These are phyloP conservation scores for Arachis monticola DNA, from an alignment of 331 rosid genomes.

Conservation along the genomic window DNA sequence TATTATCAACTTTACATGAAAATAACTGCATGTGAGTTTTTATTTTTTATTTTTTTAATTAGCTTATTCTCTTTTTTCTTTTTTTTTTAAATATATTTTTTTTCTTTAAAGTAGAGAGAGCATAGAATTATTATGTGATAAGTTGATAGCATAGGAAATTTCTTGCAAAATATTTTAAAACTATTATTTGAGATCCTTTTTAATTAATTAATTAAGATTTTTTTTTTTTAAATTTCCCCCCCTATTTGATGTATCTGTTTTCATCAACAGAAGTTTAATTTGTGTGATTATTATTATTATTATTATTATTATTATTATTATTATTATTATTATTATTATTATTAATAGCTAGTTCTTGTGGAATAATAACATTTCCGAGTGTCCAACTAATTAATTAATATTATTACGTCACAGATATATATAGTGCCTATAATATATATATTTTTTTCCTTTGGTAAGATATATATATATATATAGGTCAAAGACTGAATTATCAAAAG, in stretches of 20 bases:
- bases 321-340: too few relatives aligned
- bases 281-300: conserved; percentile 52
- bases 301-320: too few relatives aligned
- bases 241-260: conserved; percentile 52
- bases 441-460: too few relatives aligned
- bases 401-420: conserved; percentile 36
- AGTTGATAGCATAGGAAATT: conserved; percentile 55
- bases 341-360: conserved; percentile 45
- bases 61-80: neutral
- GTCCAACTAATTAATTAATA: conserved; percentile 33
- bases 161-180: conserved; percentile 51
- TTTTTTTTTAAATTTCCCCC: conserved; percentile 21
- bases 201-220: too few relatives aligned
- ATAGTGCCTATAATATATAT: conserved; percentile 13
- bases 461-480: too few relatives aligned
- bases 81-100: neutral
- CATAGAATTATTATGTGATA: too few relatives aligned
- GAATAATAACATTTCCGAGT: conserved; percentile 48
- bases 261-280: conserved; percentile 48
- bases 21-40: too few relatives aligned
- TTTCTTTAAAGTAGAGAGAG: conserved; percentile 27
- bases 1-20: too few relatives aligned
- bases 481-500: conserved; percentile 32
- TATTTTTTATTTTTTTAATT: conserved; percentile 1
- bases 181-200: conserved; percentile 47